Conservation (phyloP, 192 early-diverging fungal genomes). For the Physocladia obscura region DNA sequence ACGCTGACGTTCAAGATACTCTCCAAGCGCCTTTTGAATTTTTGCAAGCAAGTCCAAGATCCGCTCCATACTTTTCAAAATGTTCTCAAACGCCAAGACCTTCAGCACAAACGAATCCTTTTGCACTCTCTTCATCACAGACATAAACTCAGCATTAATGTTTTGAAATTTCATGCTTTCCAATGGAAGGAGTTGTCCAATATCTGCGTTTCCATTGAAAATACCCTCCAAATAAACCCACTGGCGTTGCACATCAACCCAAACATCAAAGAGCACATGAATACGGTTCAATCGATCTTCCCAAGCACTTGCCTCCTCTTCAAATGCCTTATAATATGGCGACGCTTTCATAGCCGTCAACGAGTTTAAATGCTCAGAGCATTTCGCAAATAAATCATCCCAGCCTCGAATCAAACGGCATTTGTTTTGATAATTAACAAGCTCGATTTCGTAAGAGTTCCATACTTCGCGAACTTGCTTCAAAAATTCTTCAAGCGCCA, state of each 20-base stretch:
- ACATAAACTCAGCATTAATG: conserved; percentile 98
- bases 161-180: conserved; percentile 95
- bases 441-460: conserved; percentile 87
- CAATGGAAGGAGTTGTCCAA: conserved; percentile 93
- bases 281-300: conserved; percentile 96
- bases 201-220: conserved; percentile 93
- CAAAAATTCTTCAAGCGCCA: conserved; percentile 99
- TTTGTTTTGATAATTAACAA: conserved; percentile 97
- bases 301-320: conserved; percentile 92
- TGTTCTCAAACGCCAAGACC: conserved; percentile 86
- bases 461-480: conserved; percentile 88
- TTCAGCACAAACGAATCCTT: conserved; percentile 97
- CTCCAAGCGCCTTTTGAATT: conserved; percentile 98
- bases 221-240: conserved; percentile 99
- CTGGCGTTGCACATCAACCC: conserved; percentile 99
- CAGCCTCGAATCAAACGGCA: conserved; percentile 94
- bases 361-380: conserved; percentile 91
- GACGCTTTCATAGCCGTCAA: conserved; percentile 96
- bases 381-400: conserved; percentile 98
- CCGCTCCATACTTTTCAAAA: conserved; percentile 94
- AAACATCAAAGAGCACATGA: conserved; percentile 95
- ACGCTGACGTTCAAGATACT: conserved; percentile 96
- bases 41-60: conserved; percentile 88
- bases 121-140: conserved; percentile 98
- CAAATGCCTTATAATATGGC: conserved; percentile 97